Evolutionary conservation across 495 filamentous ascomycete genomes (phyloP), one percentile per base, ranked within the genome.

Genomic region (Bombardia bombarda): DNA sequence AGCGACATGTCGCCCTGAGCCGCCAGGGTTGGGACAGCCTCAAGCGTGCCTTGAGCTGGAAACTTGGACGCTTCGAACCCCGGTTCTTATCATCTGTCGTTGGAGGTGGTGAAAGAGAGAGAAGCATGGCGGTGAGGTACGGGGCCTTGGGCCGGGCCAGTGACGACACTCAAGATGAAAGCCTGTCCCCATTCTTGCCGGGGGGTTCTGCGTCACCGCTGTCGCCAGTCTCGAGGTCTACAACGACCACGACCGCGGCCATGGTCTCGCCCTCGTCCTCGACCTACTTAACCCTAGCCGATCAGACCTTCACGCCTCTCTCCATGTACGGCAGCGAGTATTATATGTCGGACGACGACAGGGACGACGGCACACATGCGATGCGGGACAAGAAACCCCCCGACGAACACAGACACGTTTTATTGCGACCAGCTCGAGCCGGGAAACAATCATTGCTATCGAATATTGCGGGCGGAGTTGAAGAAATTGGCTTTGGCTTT

Each of bases 261-360:
- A 40, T 37, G 44, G 38, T 40, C 18, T 53, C 56, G 48, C 45
- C 52, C 34, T 32, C 52, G 31, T 47, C 50, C 26, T 36, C 53
- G 35, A 46, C 50, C 35, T 62, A 58, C 42, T 52, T 64, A 19
- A 49, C 56, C 12, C 40, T 61, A 32, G 50, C 58, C 40, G 63
- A 63, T 28, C 57, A 63, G 20, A 55, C 61, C 12, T 65, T 66
- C 42, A 70, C 69, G 34, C 67, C 67, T n/a, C 45, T 72, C 33
- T 69, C 67, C 9, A 62, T 70, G 61, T 57, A 63, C 44, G 59
- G 55, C 45, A 56, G 54, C 53, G 59, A 56, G 19, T 49, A 47
- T 34, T 37, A 22, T 26, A 14, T 41, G 17, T 51, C 60, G 12
- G 62, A 61, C 35, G 32, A 25, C 5, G 26, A 17, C 23, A 38